Evolutionary conservation across 2,329 filamentous ascomycete species (phyloP), one percentile per base, ranked within the genome.

Genomic region (Teratosphaeria nubilosa): DNA sequence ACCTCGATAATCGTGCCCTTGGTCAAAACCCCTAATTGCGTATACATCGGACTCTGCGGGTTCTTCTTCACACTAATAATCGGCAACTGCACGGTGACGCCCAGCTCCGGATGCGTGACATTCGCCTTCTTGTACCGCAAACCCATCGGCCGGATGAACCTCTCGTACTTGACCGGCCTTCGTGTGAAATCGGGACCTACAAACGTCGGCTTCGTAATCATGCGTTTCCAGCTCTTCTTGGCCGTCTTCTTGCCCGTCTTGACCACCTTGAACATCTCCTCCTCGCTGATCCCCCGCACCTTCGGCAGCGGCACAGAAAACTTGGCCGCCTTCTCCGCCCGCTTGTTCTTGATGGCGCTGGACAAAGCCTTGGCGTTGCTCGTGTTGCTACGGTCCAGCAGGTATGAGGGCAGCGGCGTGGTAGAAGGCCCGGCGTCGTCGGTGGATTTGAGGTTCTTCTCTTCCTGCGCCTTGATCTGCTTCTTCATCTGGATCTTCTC

Each of bases 401-500:
- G 82, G 75, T 97, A 99, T 68, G 90, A 86, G 55, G 94, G 94
- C 67, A 97, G 80, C 58, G 94, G 90, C 54, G 89, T 90, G 65
- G 82, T 84, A 27, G 85, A 85, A 61, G 91, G 88, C 75, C 94
- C 88, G 67, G 87, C 83, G 65, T 88, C 85, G 57, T 86, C 86
- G 32, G 83, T 79, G 9, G 88, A 89, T 78, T 97, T 96, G 80
- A 97, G 86, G 72, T 96, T 95, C 77, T 90, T 86, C 80, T 96
- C 90, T 77, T 99, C 94, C 79, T 96, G 90, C 51, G 90, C 88
- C 77, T 88, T 90, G 82, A 99, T 95, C 70, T 86, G 80, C 82
- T 96, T 95, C 76, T 87, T 88, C 87, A 96, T 91, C 82, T 95
- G 90, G 73, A 96, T 95, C 86, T 99, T 99, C 81, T 99, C 91